Evolutionary conservation across 768 basidiomycete genomes (phyloP).

Genomic region (Favolaschia claudopus): DNA sequence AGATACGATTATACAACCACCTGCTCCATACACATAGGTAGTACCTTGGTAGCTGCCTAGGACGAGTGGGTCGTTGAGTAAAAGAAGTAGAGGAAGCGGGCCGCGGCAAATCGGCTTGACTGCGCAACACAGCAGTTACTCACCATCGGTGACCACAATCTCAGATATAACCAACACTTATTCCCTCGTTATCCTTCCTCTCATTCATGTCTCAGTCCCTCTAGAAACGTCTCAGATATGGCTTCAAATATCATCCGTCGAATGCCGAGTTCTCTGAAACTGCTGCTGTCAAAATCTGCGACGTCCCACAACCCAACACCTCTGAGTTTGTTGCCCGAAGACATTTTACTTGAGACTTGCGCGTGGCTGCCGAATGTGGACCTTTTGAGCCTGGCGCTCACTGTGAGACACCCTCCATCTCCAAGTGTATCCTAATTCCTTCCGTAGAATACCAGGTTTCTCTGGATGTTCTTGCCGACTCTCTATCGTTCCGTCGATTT

Average conservation of each 20-base stretch:
- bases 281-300: slow-evolving; percentile 21
- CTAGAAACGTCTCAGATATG: background rate
- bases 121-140: slow-evolving; percentile 17
- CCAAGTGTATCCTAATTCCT: background rate
- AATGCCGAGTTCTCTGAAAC: slow-evolving; percentile 24
- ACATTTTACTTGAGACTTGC: slow-evolving; percentile 22
- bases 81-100: too few relatives aligned
- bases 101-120: too few relatives aligned
- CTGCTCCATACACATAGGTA: too few relatives aligned
- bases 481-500: slow-evolving; percentile 22
- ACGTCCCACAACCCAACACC: background rate
- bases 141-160: too few relatives aligned
- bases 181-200: background rate
- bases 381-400: slow-evolving; percentile 24
- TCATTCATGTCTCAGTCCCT: background rate
- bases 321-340: slow-evolving; percentile 19
- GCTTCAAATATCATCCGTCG: slow-evolving; percentile 23
- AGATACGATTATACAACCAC: too few relatives aligned
- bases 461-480: slow-evolving; percentile 19
- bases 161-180: slow-evolving; percentile 1
- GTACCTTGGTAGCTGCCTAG: too few relatives aligned
- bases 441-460: slow-evolving; percentile 17
- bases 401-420: slow-evolving; percentile 10
- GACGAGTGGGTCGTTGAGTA: too few relatives aligned
- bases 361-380: slow-evolving; percentile 15